These are phyloP conservation scores for Aspergillus ustus DNA, from an alignment of 2,329 filamentous ascomycete genomes.

Conservation along the genomic window DNA sequence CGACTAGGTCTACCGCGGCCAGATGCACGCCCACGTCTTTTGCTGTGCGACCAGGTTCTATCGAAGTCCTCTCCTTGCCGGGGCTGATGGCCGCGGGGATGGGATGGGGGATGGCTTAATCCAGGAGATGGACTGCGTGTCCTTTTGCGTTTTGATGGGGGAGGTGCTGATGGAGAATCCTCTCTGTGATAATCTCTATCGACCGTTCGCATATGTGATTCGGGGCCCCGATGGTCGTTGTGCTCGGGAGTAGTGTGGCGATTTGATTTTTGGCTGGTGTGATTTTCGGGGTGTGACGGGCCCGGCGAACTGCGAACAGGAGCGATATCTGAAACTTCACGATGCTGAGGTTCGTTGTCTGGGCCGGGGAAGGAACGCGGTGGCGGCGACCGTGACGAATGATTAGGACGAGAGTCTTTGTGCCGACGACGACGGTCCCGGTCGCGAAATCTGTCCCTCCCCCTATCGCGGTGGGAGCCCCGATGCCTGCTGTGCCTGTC, in stretches of 20 bases:
- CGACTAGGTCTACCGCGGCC: conserved; percentile 39
- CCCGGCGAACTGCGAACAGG: conserved; percentile 34
- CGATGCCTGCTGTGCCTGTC: conserved; percentile 46
- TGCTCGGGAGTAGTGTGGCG: conserved; percentile 29
- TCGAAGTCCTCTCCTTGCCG: conserved; percentile 43
- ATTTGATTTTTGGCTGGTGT: conserved; percentile 29
- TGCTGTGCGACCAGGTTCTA: conserved; percentile 39
- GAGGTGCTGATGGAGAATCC: conserved; percentile 36
- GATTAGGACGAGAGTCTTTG: conserved; percentile 44
- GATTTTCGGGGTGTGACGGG: conserved; percentile 25
- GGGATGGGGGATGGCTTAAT: conserved; percentile 30
- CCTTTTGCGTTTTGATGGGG: conserved; percentile 43
- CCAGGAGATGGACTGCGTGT: conserved; percentile 48
- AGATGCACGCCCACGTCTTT: conserved; percentile 40
- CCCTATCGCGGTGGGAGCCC: conserved; percentile 44
- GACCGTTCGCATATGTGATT: conserved; percentile 24
- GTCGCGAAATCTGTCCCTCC: conserved; percentile 48
- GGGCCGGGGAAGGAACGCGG: conserved; percentile 36
- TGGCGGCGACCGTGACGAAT: conserved; percentile 46
- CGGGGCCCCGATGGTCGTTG: conserved; percentile 27
- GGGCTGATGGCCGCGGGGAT: conserved; percentile 29
- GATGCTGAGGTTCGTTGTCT: conserved; percentile 37
- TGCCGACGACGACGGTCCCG: conserved; percentile 40
- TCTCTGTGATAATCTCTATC: conserved; percentile 36
- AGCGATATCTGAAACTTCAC: conserved; percentile 35